phyloP scores from a whole-genome alignment of 2,329 filamentous ascomycete genomes.

The Aspergillus sp. region DNA sequence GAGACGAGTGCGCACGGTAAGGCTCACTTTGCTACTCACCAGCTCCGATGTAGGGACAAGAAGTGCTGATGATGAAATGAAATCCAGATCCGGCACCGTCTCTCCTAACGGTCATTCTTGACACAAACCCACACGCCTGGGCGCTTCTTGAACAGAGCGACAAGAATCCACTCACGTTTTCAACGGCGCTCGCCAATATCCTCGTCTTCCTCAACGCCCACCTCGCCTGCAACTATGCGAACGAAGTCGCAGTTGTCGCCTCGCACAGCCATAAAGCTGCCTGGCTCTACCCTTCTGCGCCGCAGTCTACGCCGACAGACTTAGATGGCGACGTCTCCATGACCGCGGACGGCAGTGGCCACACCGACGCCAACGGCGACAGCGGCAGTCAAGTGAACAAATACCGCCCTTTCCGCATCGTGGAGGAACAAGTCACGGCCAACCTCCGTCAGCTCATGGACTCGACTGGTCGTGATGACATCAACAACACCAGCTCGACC shows the following conservation, averaged over 20 bases:
- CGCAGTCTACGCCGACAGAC: constrained; percentile 17
- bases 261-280: constrained; percentile 83
- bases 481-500: constrained; percentile 70
- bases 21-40: constrained; percentile 8
- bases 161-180: constrained; percentile 71
- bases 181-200: constrained; percentile 82
- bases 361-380: constrained; percentile 32
- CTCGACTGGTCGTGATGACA: constrained; percentile 66
- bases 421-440: constrained; percentile 78
- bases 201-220: constrained; percentile 98
- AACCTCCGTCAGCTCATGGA: constrained; percentile 76
- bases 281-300: constrained; percentile 78
- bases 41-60: background rate
- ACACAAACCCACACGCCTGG: constrained; percentile 97
- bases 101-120: constrained; percentile 86
- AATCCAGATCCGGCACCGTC: constrained; percentile 67
- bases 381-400: constrained; percentile 71
- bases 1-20: constrained; percentile 52
- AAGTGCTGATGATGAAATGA: constrained; percentile 8
- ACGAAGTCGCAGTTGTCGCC: constrained; percentile 89
- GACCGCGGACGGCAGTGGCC: constrained; percentile 45
- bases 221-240: constrained; percentile 88
- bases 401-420: constrained; percentile 85
- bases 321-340: constrained; percentile 63
- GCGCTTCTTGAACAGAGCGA: constrained; percentile 64